Evolutionary conservation across 208 protist genomes (phyloP), one percentile per base, ranked within the genome.

Genomic region (Wallacemonas collosoma): DNA sequence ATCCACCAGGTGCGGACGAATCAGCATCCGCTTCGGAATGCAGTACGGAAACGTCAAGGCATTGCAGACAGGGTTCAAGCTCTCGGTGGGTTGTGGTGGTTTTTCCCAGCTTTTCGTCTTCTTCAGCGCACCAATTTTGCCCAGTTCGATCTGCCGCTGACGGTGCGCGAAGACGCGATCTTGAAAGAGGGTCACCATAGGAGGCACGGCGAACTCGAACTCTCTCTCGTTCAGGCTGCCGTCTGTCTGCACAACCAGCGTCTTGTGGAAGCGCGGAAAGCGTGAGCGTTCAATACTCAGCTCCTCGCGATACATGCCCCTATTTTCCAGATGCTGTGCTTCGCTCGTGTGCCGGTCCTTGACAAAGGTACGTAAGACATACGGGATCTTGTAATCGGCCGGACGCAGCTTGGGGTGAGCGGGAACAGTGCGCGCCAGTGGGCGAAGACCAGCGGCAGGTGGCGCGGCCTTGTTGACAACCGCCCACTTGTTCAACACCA

Each of bases 401-500:
- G 93, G 90, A 39, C 75, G 68, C 44, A 95, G 76, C 58, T 87
- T 91, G 4, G 88, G 86, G 66, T 96, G 77, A 0, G 68, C 54
- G 1, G 89, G 80, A 47, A 96, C 82, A 15, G 45, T 26, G 11
- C 78, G 76, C 12, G 76, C 82, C 43, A 95, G 69, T 36, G 92
- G 89, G 3, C 86, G 87, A 15, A 95, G 79, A 8, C 89, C 89
- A 9, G 78, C 76, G 39, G 84, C 66, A 2, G 92, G 89, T 3
- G 88, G 85, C 0, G 89, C 88, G 58, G 81, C 85, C 71, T 85
- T 92, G 55, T 76, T 94, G 56, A 96, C 88, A 11, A 91, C 92
- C 3, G 92, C 92, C 90, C 92, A 96, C 82, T 96, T 96, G 76
- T 93, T 79, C n/a, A 96, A 73, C 44, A 95, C 90, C 89, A 95